Base-by-base conservation (phyloP, 129 eudicot genomes). In the Heracleum sosnowskyi region DNA sequence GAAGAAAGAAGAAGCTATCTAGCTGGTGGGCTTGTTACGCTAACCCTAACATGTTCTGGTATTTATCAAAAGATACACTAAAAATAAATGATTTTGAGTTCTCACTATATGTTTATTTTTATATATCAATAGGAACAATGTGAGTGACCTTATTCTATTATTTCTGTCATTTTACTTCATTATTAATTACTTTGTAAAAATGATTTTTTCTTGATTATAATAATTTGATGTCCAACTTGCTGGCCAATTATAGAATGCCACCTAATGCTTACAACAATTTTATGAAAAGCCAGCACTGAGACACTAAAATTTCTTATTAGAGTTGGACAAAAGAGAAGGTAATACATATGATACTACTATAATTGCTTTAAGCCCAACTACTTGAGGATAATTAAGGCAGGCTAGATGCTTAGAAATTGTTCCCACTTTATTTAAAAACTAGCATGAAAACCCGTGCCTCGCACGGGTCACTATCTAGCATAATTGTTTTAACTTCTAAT, bases 1-100 rank as follows among this genome's bases (percentile, higher is more conserved):
- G 68, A 60, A n/a, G 68, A 26, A 40, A 77, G 80, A 62, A 5
- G 44, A 9, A 5, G 80, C 53, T 22, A 34, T 34, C 15, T 20
- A 75, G 42, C 28, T 34, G 39, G 73, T 57, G 41, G 73, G 69
- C 28, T 6, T 31, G 15, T 60, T 60, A 57, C 29, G 71, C 80
- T 57, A 77, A 77, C 80, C 80, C 80, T 77, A 77, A 69, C 41
- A 60, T 35, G 53, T 40, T 33, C 26, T 16, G n/a, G 45, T 69
- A 69, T 20, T 15, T 20, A 36, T 16, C 42, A 10, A 26, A 60
- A 26, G 16, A 60, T 7, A 0, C 29, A n/a, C 40, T 37, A 3
- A 37, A 1, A 40, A 40, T 41, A 41, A 41, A 44, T 44, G 72
- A 13, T 29, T 64, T 66, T 66, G 20, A 15, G 37, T 29, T 4